Conservation (phyloP, 768 basidiomycete species). For the Lactarius vividus region DNA sequence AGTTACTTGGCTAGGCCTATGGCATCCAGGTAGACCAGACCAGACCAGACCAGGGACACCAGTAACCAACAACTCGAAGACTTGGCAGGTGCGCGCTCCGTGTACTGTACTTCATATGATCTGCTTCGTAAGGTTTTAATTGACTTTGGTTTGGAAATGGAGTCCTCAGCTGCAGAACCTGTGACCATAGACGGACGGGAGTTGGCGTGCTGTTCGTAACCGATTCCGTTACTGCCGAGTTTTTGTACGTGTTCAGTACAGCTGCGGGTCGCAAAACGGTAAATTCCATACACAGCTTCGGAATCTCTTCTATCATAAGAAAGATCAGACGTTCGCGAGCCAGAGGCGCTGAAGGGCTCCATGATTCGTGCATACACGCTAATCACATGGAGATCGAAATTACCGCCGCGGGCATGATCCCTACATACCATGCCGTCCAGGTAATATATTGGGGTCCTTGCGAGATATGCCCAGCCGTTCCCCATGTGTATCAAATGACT, state of each 20-base stretch:
- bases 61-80: not conserved
- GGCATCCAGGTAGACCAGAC: not conserved
- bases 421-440: not conserved
- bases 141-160: not conserved
- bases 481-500: slow-evolving; percentile 42
- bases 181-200: not conserved
- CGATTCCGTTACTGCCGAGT: not conserved
- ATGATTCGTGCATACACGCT: not conserved
- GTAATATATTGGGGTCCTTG: not conserved
- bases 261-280: not conserved
- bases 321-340: slow-evolving; percentile 1
- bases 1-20: not conserved
- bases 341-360: not conserved
- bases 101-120: not conserved
- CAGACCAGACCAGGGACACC: not conserved
- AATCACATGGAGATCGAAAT: slow-evolving; percentile 1
- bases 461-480: not conserved
- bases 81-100: not conserved
- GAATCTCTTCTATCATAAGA: slow-evolving; percentile 4
- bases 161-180: not conserved
- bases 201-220: not conserved
- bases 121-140: not conserved
- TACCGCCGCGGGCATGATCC: not conserved
- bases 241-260: not conserved
- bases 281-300: not conserved